phyloP scores from a whole-genome alignment of 257 asterid species.

The Knoxia roxburghii region DNA sequence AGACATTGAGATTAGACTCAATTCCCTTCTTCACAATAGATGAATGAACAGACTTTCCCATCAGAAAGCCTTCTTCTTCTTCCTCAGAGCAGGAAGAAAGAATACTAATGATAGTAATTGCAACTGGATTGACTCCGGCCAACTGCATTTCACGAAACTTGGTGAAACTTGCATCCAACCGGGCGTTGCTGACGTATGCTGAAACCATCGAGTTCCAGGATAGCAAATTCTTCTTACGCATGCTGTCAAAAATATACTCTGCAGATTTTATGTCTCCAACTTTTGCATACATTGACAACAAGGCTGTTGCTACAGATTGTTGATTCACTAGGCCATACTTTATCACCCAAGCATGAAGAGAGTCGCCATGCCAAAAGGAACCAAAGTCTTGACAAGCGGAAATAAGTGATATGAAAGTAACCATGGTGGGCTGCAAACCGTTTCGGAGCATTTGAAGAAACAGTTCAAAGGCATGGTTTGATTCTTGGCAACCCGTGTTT shows the following conservation, averaged over 20 bases:
- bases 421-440: constrained; percentile 35
- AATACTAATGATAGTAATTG: constrained; percentile 40
- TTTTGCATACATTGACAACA: constrained; percentile 50
- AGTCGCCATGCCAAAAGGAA: constrained; percentile 23
- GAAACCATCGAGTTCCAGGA: constrained; percentile 67
- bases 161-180: constrained; percentile 31
- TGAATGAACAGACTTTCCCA: constrained; percentile 59
- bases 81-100: constrained; percentile 49
- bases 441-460: constrained; percentile 29
- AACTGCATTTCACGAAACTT: constrained; percentile 45
- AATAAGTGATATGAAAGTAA: constrained; percentile 60
- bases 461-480: constrained; percentile 29
- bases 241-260: constrained; percentile 33
- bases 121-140: constrained; percentile 50
- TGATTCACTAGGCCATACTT: constrained; percentile 44
- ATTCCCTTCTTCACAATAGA: constrained; percentile 38
- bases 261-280: constrained; percentile 44
- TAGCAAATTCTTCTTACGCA: constrained; percentile 25
- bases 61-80: constrained; percentile 23
- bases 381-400: constrained; percentile 38
- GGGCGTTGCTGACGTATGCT: constrained; percentile 37
- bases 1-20: constrained; percentile 29
- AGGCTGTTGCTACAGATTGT: constrained; percentile 42
- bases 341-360: constrained; percentile 42
- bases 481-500: constrained; percentile 32